phyloP scores from a whole-genome alignment of 2,329 filamentous ascomycete genomes.

The Hypoxylon sp. region DNA sequence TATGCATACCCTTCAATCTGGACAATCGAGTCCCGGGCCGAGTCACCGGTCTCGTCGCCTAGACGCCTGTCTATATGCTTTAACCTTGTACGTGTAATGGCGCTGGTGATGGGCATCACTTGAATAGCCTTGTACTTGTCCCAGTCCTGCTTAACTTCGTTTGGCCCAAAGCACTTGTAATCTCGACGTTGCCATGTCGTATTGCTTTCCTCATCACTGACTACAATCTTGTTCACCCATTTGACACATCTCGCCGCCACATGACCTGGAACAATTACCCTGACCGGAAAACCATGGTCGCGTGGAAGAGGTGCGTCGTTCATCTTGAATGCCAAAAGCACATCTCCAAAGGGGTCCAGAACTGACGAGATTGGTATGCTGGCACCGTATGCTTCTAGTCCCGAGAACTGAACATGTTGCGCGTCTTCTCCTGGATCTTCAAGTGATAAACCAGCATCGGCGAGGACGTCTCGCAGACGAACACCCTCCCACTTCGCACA shows the following conservation, averaged over 20 bases:
- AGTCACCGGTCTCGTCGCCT: constrained; percentile 8
- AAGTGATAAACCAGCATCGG: constrained; percentile 57
- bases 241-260: constrained; percentile 78
- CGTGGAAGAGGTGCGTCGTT: constrained; percentile 73
- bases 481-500: constrained; percentile 64
- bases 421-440: constrained; percentile 52
- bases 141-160: constrained; percentile 73
- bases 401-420: constrained; percentile 63
- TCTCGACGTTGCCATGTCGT: constrained; percentile 77
- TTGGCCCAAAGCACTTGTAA: constrained; percentile 78
- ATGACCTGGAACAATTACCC: constrained; percentile 74
- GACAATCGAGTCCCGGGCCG: constrained; percentile 39
- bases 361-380: constrained; percentile 73
- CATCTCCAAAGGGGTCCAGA: constrained; percentile 73
- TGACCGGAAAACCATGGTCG: constrained; percentile 76
- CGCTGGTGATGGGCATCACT: constrained; percentile 77
- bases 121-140: constrained; percentile 74
- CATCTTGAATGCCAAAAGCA: constrained; percentile 77
- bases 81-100: constrained; percentile 66
- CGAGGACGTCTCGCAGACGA: constrained; percentile 61
- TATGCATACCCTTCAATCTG: constrained; percentile 75
- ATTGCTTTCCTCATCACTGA: constrained; percentile 76
- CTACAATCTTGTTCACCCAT: constrained; percentile 75
- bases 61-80: constrained; percentile 34
- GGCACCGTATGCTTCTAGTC: constrained; percentile 72